Percentiles rank a stretch among this genome's conserved stretches.
These are phyloP conservation scores for Lecanosticta acicola DNA, from an alignment of 2,329 filamentous ascomycete species.

Conservation along the genomic window DNA sequence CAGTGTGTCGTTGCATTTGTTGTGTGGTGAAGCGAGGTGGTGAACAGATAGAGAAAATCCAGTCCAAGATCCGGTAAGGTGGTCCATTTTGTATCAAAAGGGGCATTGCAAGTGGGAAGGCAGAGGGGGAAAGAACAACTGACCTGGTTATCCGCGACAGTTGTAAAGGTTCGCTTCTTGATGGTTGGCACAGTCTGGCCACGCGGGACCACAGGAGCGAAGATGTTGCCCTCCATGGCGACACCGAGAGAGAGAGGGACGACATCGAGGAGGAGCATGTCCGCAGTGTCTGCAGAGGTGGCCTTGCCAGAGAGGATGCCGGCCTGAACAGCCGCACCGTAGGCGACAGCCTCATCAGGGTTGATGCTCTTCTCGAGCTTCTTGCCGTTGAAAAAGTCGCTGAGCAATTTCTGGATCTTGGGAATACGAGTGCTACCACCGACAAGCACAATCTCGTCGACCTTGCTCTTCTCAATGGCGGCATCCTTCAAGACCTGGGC, in stretches of 20 bases:
- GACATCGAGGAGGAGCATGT: slow-evolving; percentile 93
- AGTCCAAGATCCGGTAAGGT: too few species aligned
- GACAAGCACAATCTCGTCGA: slow-evolving; percentile 98
- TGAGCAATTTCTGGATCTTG: slow-evolving; percentile 96
- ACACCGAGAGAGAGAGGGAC: slow-evolving; percentile 95
- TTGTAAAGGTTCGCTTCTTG: slow-evolving; percentile 66
- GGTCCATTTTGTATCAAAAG: too few species aligned
- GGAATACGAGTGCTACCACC: slow-evolving; percentile 99
- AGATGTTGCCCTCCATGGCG: slow-evolving; percentile 99
- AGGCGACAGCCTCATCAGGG: slow-evolving; percentile 97
- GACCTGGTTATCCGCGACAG: slow-evolving; percentile 49
- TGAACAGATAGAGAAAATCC: too few species aligned
- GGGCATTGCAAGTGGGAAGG: slow-evolving; percentile 1
- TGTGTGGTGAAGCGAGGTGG: too few species aligned
- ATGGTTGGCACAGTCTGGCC: slow-evolving; percentile 34
- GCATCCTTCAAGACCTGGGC: slow-evolving; percentile 96
- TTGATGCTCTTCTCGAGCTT: slow-evolving; percentile 99
- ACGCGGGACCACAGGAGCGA: slow-evolving; percentile 79
- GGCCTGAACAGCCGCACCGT: slow-evolving; percentile 97
- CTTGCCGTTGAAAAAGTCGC: slow-evolving; percentile 99
- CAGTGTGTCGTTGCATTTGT: slow-evolving; percentile 1
- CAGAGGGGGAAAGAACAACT: not conserved
- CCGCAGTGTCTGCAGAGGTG: slow-evolving; percentile 85
- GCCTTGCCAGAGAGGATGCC: slow-evolving; percentile 99
- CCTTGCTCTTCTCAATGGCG: slow-evolving; percentile 75